Evolutionary conservation across 371 early-diverging fungal species (phyloP), one percentile per base, ranked within the genome.

Genomic region (Batrachochytrium dendrobatidis): DNA sequence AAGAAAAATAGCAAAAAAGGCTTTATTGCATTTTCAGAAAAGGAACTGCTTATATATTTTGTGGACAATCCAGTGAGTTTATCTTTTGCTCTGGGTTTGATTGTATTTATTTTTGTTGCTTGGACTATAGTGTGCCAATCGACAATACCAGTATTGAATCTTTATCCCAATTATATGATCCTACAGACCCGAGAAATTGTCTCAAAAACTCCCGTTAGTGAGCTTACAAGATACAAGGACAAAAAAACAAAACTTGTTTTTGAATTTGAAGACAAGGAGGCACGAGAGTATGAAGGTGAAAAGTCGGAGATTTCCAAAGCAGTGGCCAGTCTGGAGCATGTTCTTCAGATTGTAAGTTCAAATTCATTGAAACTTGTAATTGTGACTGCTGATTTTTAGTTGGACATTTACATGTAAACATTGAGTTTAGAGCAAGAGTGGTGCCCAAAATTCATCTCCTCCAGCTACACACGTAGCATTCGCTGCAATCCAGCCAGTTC

Each of bases 1-100:
- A 76, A 72, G 56, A 76, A 76, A 63, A 72, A 73, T 56, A 69
- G 59, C 45, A 34, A 52, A 15, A 72, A 73, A 44, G 70, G 68
- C 15, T 50, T 62, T 12, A 30, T 76, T 39, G 76, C 73, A 2
- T 51, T 73, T 22, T 58, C 60, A 30, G 67, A 66, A 28, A 72
- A 76, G 30, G 66, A 61, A 46, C 46, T 63, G 12, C 15, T n/a
- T 15, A 46, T 76, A 1, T 73, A 73, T 51, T 68, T 76, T 48
- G 64, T 72, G 26, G 39, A 39, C 12, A n/a, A 39, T n/a, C 39
- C 39, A 15, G 39, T 39, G n/a, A 39, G 39, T 39, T 12, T n/a
- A n/a, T n/a, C n/a, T n/a, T n/a, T n/a, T n/a, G n/a, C n/a, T n/a
- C n/a, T n/a, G n/a, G n/a, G n/a, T n/a, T n/a, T n/a, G n/a, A n/a